phyloP scores from a whole-genome alignment of 2,329 filamentous ascomycete species.

The Graphilbum ipis-grandicollis region DNA sequence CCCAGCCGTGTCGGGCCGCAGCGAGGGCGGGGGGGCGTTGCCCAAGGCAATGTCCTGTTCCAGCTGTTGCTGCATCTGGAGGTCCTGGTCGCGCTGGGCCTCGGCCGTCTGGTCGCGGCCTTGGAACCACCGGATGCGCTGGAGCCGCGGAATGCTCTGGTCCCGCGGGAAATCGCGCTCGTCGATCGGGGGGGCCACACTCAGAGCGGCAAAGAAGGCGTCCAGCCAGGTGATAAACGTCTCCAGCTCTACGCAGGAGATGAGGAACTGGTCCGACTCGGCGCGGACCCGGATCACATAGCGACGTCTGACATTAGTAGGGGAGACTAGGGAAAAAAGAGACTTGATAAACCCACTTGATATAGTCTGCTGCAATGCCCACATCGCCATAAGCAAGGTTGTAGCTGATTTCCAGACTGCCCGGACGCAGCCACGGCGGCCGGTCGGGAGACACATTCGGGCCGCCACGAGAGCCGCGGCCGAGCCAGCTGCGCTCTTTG shows the following conservation, averaged over 20 bases:
- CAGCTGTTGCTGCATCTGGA: slow-evolving; percentile 1
- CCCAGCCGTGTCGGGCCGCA: no score
- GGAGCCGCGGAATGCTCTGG: slow-evolving; percentile 41
- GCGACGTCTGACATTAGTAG: slow-evolving; percentile 18
- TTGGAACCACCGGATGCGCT: slow-evolving; percentile 32
- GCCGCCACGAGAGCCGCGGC: slow-evolving; percentile 26
- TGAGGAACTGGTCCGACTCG: slow-evolving; percentile 57
- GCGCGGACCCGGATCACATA: slow-evolving; percentile 56
- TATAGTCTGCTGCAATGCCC: slow-evolving; percentile 55
- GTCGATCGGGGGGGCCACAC: slow-evolving; percentile 52
- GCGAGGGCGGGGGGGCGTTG: no score
- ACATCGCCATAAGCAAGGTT: slow-evolving; percentile 60
- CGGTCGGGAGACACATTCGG: slow-evolving; percentile 30
- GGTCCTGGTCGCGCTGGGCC: slow-evolving; percentile 1
- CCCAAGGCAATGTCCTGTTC: neutral
- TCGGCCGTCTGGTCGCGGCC: slow-evolving; percentile 14
- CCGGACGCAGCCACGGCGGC: slow-evolving; percentile 32
- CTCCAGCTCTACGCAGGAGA: slow-evolving; percentile 47
- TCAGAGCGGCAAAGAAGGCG: slow-evolving; percentile 52
- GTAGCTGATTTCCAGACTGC: slow-evolving; percentile 46
- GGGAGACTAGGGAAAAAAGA: neutral
- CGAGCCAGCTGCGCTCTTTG: slow-evolving; percentile 30
- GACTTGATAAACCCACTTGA: slow-evolving; percentile 36
- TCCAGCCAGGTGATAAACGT: slow-evolving; percentile 55
- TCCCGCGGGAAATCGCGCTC: slow-evolving; percentile 48